Evolutionary conservation across 2,329 filamentous ascomycete genomes (phyloP).

Genomic region (Alternaria panax): DNA sequence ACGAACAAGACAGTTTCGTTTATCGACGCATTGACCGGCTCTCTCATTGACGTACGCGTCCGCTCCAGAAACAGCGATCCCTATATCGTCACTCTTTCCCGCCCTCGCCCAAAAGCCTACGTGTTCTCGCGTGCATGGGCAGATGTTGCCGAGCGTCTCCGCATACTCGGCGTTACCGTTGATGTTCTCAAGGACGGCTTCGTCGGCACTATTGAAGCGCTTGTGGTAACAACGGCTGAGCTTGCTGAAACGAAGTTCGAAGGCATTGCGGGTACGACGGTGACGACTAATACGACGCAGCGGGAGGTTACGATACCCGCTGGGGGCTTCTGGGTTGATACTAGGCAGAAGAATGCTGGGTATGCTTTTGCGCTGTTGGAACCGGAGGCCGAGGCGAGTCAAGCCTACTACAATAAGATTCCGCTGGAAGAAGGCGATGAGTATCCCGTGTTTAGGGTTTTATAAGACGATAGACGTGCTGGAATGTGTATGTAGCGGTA

Average conservation of each 20-base stretch:
- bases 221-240: constrained; percentile 24
- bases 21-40: not conserved
- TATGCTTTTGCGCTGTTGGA: not conserved
- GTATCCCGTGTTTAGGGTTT: not conserved
- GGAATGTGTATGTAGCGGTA: too few species aligned
- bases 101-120: constrained; percentile 29
- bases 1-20: not conserved
- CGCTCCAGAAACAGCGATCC: constrained; percentile 21
- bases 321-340: not conserved
- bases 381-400: not conserved
- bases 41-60: not conserved
- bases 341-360: not conserved
- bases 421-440: not conserved
- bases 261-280: not conserved
- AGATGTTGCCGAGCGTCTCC: constrained; percentile 27
- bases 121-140: constrained; percentile 34
- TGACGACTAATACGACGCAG: not conserved
- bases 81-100: constrained; percentile 22
- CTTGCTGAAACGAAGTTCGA: not conserved
- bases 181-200: constrained; percentile 27
- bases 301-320: not conserved
- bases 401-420: not conserved
- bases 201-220: constrained; percentile 27
- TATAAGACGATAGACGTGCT: not conserved
- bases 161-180: constrained; percentile 30